phyloP scores from a whole-genome alignment of 257 asterid species.

The Solanum clarkiae region DNA sequence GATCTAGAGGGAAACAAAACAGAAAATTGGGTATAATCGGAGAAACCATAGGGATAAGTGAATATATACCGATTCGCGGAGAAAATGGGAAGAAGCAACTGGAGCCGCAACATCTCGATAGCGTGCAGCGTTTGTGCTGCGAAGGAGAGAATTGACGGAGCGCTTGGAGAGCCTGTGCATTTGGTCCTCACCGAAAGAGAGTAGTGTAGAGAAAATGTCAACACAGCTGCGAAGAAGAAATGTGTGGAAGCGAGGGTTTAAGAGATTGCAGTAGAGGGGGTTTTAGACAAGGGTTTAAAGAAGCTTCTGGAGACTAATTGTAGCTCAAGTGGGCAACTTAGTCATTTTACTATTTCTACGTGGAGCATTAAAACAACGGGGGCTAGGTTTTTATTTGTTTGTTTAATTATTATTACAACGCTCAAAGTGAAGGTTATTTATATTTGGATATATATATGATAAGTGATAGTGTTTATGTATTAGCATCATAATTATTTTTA shows the following conservation, averaged over 20 bases:
- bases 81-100: constrained; percentile 22
- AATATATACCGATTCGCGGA: constrained; percentile 6
- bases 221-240: neutral
- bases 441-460: too few species aligned
- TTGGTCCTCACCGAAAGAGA: neutral
- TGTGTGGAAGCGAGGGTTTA: neutral
- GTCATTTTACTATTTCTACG: neutral
- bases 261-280: constrained; percentile 11
- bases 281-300: constrained; percentile 34
- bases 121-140: constrained; percentile 20
- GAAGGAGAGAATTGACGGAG: constrained; percentile 43
- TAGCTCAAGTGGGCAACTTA: neutral
- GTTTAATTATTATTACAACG: too few species aligned
- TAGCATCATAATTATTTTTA: too few species aligned
- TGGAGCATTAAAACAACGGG: neutral
- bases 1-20: too few species aligned
- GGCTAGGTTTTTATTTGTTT: too few species aligned
- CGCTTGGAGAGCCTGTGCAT: constrained; percentile 71
- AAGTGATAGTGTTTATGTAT: too few species aligned
- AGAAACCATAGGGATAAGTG: neutral
- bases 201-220: too few species aligned
- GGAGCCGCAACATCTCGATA: constrained; percentile 29
- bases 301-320: constrained; percentile 28
- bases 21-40: neutral
- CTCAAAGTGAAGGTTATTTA: too few species aligned